phyloP scores from a whole-genome alignment of 2,329 filamentous ascomycete genomes.

The Capronia coronata region DNA sequence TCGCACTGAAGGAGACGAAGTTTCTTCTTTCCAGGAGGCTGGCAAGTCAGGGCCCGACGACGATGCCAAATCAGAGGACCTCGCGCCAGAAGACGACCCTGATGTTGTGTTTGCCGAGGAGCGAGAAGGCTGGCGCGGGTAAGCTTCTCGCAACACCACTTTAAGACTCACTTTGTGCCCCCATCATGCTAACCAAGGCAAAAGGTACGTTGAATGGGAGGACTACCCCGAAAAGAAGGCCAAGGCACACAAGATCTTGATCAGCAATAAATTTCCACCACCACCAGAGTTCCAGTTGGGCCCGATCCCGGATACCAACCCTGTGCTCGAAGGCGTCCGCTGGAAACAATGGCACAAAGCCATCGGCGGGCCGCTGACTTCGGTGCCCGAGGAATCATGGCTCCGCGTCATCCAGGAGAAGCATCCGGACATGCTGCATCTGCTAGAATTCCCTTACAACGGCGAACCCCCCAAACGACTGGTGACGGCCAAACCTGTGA shows the following conservation, averaged over 20 bases:
- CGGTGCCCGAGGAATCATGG: slow-evolving; percentile 55
- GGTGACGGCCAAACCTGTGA: slow-evolving; percentile 51
- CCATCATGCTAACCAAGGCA: not conserved
- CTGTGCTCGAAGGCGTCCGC: slow-evolving; percentile 49
- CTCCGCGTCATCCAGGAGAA: slow-evolving; percentile 52
- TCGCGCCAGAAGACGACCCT: slow-evolving; percentile 39
- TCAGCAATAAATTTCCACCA: slow-evolving; percentile 45
- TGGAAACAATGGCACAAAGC: slow-evolving; percentile 57
- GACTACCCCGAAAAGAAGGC: slow-evolving; percentile 62
- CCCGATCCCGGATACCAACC: slow-evolving; percentile 52
- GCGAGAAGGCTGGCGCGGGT: slow-evolving; percentile 44
- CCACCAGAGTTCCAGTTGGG: slow-evolving; percentile 52
- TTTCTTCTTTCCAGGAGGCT: not conserved
- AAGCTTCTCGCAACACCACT: slow-evolving; percentile 10
- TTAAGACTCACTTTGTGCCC: too few relatives aligned
- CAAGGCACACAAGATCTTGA: slow-evolving; percentile 51
- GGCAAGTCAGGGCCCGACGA: slow-evolving; percentile 15
- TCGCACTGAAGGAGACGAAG: slow-evolving; percentile 31
- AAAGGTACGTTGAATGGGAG: slow-evolving; percentile 63
- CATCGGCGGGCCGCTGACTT: slow-evolving; percentile 41
- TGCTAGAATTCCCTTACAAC: slow-evolving; percentile 59
- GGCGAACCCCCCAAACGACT: slow-evolving; percentile 56
- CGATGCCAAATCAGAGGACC: slow-evolving; percentile 15
- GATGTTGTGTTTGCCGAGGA: slow-evolving; percentile 40
- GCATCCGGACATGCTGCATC: slow-evolving; percentile 54